phyloP scores from a whole-genome alignment of 2,329 filamentous ascomycete genomes.

The Aschersonia sp. region DNA sequence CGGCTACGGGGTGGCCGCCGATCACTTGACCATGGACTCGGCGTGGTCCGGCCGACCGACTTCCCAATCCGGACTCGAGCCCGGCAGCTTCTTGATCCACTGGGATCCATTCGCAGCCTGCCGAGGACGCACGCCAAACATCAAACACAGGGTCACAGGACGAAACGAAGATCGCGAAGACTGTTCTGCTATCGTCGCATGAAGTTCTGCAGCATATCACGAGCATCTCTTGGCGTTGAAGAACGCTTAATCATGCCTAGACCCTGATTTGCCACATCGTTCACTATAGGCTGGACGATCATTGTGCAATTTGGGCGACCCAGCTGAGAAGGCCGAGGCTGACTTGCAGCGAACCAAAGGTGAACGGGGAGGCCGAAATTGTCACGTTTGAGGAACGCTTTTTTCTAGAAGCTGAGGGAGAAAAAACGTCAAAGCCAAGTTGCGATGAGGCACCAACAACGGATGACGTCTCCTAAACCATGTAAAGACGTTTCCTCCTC shows the following conservation, averaged over 20 bases:
- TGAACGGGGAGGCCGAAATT: too few species aligned
- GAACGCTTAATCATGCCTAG: background rate
- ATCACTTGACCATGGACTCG: background rate
- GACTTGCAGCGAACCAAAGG: too few species aligned
- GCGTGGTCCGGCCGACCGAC: slow-evolving; percentile 1
- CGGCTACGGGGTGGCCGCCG: background rate
- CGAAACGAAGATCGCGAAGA: background rate
- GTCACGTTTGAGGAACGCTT: too few species aligned
- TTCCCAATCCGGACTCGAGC: background rate
- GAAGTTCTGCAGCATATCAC: background rate
- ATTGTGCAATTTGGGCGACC: too few species aligned
- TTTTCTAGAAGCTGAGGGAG: too few species aligned
- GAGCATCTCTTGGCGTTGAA: background rate
- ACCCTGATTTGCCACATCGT: background rate
- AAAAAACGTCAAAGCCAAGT: too few species aligned
- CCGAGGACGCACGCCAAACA: background rate
- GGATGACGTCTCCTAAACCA: too few species aligned
- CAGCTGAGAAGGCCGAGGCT: too few species aligned
- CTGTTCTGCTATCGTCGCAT: background rate
- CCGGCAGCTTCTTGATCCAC: background rate
- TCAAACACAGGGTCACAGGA: background rate
- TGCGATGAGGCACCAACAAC: too few species aligned
- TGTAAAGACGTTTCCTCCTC: too few species aligned
- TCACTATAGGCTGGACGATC: too few species aligned
- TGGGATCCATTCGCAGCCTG: background rate